Evolutionary conservation across 768 basidiomycete species (phyloP), one percentile per base, ranked within the genome.

Genomic region (Psilocybe cubensis): DNA sequence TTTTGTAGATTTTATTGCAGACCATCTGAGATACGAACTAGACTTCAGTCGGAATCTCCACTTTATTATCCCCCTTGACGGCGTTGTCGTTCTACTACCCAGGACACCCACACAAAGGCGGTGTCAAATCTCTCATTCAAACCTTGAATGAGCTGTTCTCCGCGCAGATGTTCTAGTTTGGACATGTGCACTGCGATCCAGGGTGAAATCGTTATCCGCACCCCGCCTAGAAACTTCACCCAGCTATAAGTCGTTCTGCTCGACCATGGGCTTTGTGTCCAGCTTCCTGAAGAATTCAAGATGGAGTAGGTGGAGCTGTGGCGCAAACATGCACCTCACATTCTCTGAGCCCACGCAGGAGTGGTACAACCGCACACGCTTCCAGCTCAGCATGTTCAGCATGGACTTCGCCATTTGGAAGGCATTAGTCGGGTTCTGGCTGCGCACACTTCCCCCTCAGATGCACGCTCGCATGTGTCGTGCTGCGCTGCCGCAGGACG

Each of bases 261-360:
- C 63, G 96, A 98, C 68, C 96, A 98, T 68, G 96, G 96, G 1
- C 76, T 98, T 9, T 97, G 96, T 67, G 91, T 96, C 38, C 76
- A 77, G 7, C 81, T 94, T 3, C 71, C 83, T 14, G 82, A 87
- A 17, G 69, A 76, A 1, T 94, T 97, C 69, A 81, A 84, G 59
- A 74, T 79, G 28, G 84, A 96, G 54, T 96, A 95, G 77, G 88
- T 89, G 17, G 73, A 76, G 3, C 75, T 96, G 4, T 95, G 94
- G 94, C 80, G 84, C 74, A n/a, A 72, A 77, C 21, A 64, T 75
- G 17, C 63, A 78, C 58, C 76, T 85, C 28, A 60, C 76, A 12
- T 57, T 83, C 46, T 51, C 63, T 3, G 70, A 76, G 43, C 79
- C 82, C 6, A 40, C 83, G 0, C 68, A 68, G 38, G 87, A 88